These are phyloP conservation scores for Leptosphaerulina australis DNA, from an alignment of 2,329 filamentous ascomycete species.

Conservation along the genomic window DNA sequence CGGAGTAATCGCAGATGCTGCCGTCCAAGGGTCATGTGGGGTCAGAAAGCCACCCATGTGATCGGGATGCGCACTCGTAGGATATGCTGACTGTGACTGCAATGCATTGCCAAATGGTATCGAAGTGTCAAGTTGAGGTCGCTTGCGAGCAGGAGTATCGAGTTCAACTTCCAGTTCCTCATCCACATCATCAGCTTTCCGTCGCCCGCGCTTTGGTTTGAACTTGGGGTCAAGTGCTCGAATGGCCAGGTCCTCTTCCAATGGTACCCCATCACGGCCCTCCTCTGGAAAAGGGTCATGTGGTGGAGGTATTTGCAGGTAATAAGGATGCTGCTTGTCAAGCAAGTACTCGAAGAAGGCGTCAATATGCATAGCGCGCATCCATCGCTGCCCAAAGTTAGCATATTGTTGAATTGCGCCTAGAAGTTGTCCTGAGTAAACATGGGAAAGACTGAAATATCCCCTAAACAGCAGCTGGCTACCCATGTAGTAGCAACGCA, in stretches of 20 bases:
- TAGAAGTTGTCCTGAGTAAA: background rate
- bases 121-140: constrained; percentile 65
- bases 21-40: constrained; percentile 54
- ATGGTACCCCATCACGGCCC: constrained; percentile 77
- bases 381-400: constrained; percentile 72
- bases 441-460: background rate
- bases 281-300: constrained; percentile 67
- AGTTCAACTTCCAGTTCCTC: constrained; percentile 61
- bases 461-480: background rate
- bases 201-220: constrained; percentile 65
- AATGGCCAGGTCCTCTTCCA: constrained; percentile 88
- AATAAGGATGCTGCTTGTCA: constrained; percentile 79
- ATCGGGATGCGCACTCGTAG: constrained; percentile 62
- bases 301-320: constrained; percentile 72
- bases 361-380: constrained; percentile 95
- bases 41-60: constrained; percentile 54
- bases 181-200: constrained; percentile 64
- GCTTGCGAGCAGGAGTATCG: constrained; percentile 57
- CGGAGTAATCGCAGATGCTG: constrained; percentile 48
- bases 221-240: constrained; percentile 80
- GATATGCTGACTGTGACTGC: constrained; percentile 56
- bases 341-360: constrained; percentile 92
- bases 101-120: constrained; percentile 47
- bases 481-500: background rate
- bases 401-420: background rate